Evolutionary conservation across 2,329 filamentous ascomycete genomes (phyloP).

Genomic region (Sphaerulina musiva): DNA sequence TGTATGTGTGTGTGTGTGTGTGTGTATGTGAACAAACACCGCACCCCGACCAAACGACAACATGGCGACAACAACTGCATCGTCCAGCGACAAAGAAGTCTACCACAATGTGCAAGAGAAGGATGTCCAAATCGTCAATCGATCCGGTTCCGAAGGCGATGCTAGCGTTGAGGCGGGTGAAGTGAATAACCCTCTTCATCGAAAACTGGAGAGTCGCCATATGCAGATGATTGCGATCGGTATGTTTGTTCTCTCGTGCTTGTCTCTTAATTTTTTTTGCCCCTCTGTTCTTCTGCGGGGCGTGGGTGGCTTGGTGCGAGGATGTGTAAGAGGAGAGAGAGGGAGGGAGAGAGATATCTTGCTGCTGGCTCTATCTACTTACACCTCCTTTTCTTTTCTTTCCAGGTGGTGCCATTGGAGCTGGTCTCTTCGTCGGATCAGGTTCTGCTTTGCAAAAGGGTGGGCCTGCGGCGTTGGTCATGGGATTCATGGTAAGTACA

Average conservation of each 20-base stretch:
- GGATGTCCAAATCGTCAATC: neutral
- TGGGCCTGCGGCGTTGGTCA: constrained; percentile 69
- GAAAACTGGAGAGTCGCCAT: constrained; percentile 30
- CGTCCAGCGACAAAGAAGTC: no score
- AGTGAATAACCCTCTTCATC: constrained; percentile 22
- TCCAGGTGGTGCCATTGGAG: constrained; percentile 38
- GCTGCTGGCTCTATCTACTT: neutral
- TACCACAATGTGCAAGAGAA: neutral
- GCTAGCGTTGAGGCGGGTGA: neutral
- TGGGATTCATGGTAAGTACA: constrained; percentile 50
- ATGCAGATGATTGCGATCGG: constrained; percentile 34
- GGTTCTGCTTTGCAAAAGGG: constrained; percentile 48
- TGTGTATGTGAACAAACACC: no score
- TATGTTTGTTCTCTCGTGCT: constrained; percentile 1
- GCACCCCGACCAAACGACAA: no score
- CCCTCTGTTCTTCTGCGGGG: no score
- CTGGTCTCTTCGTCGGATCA: constrained; percentile 49
- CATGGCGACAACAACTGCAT: no score
- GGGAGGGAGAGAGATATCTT: no score
- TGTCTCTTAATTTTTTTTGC: no score
- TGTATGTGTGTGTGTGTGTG: no score
- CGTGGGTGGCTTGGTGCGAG: no score
- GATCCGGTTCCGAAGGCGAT: neutral
- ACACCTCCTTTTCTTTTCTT: neutral
- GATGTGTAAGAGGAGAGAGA: no score